phyloP scores from a whole-genome alignment of 495 filamentous ascomycete species.

The Tuber microsphaerosporum region DNA sequence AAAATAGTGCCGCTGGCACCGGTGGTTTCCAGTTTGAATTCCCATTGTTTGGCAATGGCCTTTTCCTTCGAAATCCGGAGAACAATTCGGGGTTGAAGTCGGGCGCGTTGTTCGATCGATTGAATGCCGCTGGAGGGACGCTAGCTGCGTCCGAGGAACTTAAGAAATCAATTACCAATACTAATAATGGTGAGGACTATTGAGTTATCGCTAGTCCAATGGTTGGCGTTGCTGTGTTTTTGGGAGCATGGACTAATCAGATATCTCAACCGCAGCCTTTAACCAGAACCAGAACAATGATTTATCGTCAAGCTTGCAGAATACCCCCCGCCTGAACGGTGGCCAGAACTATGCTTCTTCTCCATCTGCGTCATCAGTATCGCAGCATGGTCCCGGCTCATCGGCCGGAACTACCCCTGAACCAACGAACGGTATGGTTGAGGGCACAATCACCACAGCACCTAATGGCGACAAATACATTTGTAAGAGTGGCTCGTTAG shows the following conservation, averaged over 20 bases:
- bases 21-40: slow-evolving; percentile 92
- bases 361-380: slow-evolving; percentile 55
- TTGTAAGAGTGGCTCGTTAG: slow-evolving; percentile 39
- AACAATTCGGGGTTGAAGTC: slow-evolving; percentile 14
- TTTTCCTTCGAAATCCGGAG: slow-evolving; percentile 25
- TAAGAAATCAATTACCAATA: slow-evolving; percentile 25
- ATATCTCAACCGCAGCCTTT: slow-evolving; percentile 35
- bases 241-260: neutral
- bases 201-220: slow-evolving; percentile 22
- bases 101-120: slow-evolving; percentile 31
- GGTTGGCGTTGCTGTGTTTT: neutral
- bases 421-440: slow-evolving; percentile 45
- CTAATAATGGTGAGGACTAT: slow-evolving; percentile 31
- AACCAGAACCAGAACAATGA: slow-evolving; percentile 41
- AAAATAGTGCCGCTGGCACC: slow-evolving; percentile 53
- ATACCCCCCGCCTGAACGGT: slow-evolving; percentile 37
- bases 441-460: slow-evolving; percentile 33
- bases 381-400: slow-evolving; percentile 63
- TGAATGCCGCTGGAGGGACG: slow-evolving; percentile 26
- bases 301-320: slow-evolving; percentile 29
- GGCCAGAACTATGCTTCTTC: slow-evolving; percentile 48
- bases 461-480: slow-evolving; percentile 35
- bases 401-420: slow-evolving; percentile 80
- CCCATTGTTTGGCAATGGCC: slow-evolving; percentile 66
- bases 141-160: slow-evolving; percentile 21